Conservation (phyloP, 2,329 filamentous ascomycete species). For the Gaeumannomyces tritici region DNA sequence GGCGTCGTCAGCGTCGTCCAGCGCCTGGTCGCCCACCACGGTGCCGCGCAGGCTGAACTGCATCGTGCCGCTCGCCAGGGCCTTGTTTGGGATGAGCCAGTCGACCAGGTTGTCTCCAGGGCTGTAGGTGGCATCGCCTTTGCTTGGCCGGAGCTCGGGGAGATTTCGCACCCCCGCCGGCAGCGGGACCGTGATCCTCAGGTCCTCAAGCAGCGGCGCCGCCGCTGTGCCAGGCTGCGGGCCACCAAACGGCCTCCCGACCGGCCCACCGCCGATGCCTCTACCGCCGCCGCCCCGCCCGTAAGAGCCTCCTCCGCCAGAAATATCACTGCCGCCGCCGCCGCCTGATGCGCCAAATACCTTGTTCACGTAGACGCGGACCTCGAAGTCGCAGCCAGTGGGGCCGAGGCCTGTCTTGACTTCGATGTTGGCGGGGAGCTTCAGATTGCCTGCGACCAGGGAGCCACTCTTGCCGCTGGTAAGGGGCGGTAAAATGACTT, state of each 20-base stretch:
- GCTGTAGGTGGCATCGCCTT: slow-evolving; percentile 75
- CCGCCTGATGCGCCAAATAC: slow-evolving; percentile 32
- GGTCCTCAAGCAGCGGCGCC: slow-evolving; percentile 60
- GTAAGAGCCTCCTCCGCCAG: neutral
- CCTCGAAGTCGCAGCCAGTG: slow-evolving; percentile 77
- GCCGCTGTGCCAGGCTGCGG: slow-evolving; percentile 44
- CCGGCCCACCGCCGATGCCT: slow-evolving; percentile 1
- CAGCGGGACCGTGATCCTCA: slow-evolving; percentile 70
- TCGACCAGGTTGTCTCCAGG: slow-evolving; percentile 64
- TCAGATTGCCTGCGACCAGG: slow-evolving; percentile 49
- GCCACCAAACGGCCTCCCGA: slow-evolving; percentile 28
- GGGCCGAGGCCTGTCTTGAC: slow-evolving; percentile 71
- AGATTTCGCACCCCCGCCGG: slow-evolving; percentile 73
- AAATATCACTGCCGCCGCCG: neutral
- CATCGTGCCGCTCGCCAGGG: slow-evolving; percentile 44
- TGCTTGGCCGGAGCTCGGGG: slow-evolving; percentile 68
- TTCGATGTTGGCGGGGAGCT: slow-evolving; percentile 73
- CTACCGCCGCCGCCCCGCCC: slow-evolving; percentile 3
- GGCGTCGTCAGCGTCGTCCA: slow-evolving; percentile 32
- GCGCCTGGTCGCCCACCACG: slow-evolving; percentile 55
- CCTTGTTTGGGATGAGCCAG: slow-evolving; percentile 71
- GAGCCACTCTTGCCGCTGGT: slow-evolving; percentile 46
- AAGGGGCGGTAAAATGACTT: slow-evolving; percentile 78
- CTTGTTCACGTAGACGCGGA: slow-evolving; percentile 63
- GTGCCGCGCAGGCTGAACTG: slow-evolving; percentile 72